These are phyloP conservation scores for Teratosphaeria gauchensis DNA, from an alignment of 2,329 filamentous ascomycete genomes.

Conservation along the genomic window DNA sequence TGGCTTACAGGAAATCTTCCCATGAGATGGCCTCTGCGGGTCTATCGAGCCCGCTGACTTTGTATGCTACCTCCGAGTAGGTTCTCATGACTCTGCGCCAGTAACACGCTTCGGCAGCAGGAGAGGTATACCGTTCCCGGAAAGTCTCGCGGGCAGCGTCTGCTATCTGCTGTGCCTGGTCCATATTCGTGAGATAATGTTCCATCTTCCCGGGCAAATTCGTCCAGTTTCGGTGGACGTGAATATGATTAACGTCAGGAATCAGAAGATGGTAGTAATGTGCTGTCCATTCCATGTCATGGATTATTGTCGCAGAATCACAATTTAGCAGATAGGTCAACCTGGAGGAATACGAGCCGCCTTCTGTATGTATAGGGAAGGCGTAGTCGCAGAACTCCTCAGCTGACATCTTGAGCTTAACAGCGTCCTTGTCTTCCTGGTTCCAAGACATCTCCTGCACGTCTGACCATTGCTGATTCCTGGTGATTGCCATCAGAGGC, in stretches of 20 bases:
- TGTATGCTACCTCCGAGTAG: conserved; percentile 11
- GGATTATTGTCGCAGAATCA: conserved; percentile 21
- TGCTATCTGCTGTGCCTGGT: conserved; percentile 16
- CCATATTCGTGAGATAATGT: conserved; percentile 14
- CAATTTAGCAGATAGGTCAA: conserved; percentile 27
- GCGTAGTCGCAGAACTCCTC: conserved; percentile 22
- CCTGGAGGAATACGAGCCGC: conserved; percentile 26
- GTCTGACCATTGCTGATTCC: conserved; percentile 36
- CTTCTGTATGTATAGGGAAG: conserved; percentile 25
- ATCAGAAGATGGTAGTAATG: conserved; percentile 23
- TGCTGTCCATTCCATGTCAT: conserved; percentile 23
- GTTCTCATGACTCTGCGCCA: conserved; percentile 22
- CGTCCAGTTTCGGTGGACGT: conserved; percentile 19
- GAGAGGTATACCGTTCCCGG: conserved; percentile 19
- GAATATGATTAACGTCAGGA: conserved; percentile 23
- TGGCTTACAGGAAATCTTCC: not conserved
- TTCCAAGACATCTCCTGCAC: conserved; percentile 17
- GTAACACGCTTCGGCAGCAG: conserved; percentile 22
- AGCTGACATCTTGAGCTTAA: conserved; percentile 4
- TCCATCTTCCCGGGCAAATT: conserved; percentile 20
- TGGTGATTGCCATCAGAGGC: conserved; percentile 22
- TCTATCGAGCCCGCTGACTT: not conserved
- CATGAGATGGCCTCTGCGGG: not conserved
- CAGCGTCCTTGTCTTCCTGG: not conserved
- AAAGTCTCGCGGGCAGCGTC: conserved; percentile 19